These are phyloP conservation scores for Russula lepida DNA, from an alignment of 768 basidiomycete genomes.

Conservation along the genomic window DNA sequence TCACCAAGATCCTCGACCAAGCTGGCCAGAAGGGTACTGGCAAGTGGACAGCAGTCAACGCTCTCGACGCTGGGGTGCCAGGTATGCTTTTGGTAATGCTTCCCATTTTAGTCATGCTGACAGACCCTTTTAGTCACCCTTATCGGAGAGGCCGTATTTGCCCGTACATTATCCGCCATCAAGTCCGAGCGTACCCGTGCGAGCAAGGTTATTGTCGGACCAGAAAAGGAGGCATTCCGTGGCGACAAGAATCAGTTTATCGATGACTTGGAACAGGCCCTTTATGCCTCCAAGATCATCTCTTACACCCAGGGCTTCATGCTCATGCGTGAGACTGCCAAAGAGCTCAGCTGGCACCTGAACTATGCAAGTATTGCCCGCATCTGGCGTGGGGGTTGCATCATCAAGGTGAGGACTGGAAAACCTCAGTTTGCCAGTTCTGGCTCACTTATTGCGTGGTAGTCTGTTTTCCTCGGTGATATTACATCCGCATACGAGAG, in stretches of 20 bases:
- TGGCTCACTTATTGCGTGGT: constrained; percentile 29
- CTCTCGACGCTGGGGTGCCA: constrained; percentile 84
- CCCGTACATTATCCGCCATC: constrained; percentile 93
- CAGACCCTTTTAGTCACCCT: constrained; percentile 64
- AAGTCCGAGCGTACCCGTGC: constrained; percentile 94
- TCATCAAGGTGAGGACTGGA: constrained; percentile 74
- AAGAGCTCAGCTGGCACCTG: constrained; percentile 86
- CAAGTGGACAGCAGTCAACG: constrained; percentile 98
- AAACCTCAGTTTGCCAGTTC: background rate
- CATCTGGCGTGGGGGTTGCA: constrained; percentile 99
- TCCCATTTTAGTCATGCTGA: constrained; percentile 3
- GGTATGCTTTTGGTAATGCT: constrained; percentile 35
- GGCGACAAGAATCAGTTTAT: constrained; percentile 99
- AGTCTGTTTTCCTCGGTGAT: constrained; percentile 80
- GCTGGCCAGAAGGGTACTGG: constrained; percentile 99
- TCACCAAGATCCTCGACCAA: constrained; percentile 89
- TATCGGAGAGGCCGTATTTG: constrained; percentile 99
- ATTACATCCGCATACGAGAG: constrained; percentile 88
- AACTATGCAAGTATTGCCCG: constrained; percentile 97
- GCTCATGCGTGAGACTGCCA: constrained; percentile 97
- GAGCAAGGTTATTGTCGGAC: constrained; percentile 83
- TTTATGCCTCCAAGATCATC: constrained; percentile 99
- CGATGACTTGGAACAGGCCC: constrained; percentile 96
- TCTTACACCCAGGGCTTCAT: constrained; percentile 99
- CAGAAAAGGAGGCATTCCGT: constrained; percentile 86